Percentiles rank a stretch among this genome's conserved stretches.
Conservation (phyloP, 768 basidiomycete genomes). For the Rhodotorula taiwanensis region DNA sequence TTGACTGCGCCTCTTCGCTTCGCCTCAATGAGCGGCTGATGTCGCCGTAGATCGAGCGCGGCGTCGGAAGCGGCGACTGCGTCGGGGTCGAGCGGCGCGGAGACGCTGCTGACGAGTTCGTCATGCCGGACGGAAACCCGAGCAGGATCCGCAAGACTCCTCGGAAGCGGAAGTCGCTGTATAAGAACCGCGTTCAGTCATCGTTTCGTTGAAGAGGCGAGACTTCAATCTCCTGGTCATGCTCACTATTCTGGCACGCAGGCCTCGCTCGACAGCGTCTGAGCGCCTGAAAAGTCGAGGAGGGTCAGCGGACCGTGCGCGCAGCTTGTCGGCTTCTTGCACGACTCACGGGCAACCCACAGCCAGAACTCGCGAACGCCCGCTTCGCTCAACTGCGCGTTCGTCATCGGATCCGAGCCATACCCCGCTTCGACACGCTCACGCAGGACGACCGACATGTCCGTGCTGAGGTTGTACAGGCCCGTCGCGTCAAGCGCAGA, state of each 20-base stretch:
- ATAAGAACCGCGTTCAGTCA: too few species aligned
- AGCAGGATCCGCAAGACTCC: constrained; percentile 35
- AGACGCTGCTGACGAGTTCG: background rate
- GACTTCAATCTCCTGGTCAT: too few species aligned
- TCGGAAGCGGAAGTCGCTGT: constrained; percentile 38
- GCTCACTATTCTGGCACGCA: constrained; percentile 33
- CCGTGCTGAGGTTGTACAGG: constrained; percentile 8
- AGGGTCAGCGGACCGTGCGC: too few species aligned
- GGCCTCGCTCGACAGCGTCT: constrained; percentile 23
- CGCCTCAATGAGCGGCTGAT: constrained; percentile 20
- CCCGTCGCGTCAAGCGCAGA: background rate
- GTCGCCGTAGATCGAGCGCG: constrained; percentile 22
- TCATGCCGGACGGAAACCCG: constrained; percentile 30
- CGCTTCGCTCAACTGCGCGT: constrained; percentile 18
- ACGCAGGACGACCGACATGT: constrained; percentile 24
- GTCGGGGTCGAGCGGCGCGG: background rate
- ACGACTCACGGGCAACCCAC: constrained; percentile 33
- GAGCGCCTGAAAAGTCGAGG: too few species aligned
- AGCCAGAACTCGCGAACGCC: constrained; percentile 28
- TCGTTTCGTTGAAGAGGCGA: too few species aligned
- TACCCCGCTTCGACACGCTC: constrained; percentile 23
- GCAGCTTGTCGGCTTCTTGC: too few species aligned
- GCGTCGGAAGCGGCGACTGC: background rate
- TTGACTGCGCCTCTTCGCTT: constrained; percentile 26
- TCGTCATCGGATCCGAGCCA: constrained; percentile 22